A percentile compares a stretch with the other conserved stretches of the same genome.
phyloP scores from a whole-genome alignment of 495 filamentous ascomycete species.

The Podospora anserina region DNA sequence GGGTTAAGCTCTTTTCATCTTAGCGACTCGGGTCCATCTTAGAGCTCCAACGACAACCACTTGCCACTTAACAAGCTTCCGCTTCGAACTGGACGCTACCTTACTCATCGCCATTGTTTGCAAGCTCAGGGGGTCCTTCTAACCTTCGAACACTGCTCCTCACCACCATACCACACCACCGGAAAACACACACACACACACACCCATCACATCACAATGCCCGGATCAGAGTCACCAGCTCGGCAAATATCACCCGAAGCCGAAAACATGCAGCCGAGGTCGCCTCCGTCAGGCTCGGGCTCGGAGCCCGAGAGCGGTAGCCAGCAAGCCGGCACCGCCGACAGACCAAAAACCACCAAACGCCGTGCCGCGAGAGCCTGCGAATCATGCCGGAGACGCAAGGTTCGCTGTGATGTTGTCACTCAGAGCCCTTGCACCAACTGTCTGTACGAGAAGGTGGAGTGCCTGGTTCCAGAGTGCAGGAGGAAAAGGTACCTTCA shows the following conservation, averaged over 20 bases:
- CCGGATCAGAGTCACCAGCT: background rate
- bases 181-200: background rate
- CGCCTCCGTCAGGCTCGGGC: background rate
- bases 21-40: background rate
- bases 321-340: constrained; percentile 22
- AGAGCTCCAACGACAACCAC: background rate
- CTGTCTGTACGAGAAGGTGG: constrained; percentile 82
- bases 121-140: background rate
- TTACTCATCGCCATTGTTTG: background rate
- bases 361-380: constrained; percentile 83
- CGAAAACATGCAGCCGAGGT: background rate
- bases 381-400: constrained; percentile 78
- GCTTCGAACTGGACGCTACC: background rate
- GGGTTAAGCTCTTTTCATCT: background rate
- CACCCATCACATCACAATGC: background rate
- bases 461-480: constrained; percentile 86
- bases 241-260: background rate
- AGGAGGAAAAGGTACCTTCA: constrained; percentile 77
- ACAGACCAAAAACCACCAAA: constrained; percentile 51
- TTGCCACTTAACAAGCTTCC: background rate
- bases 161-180: background rate
- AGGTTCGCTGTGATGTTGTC: constrained; percentile 92
- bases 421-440: constrained; percentile 86
- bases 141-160: background rate
- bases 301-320: constrained; percentile 6